phyloP scores from a whole-genome alignment of 495 filamentous ascomycete species.

The Penicillium simplicissimum region DNA sequence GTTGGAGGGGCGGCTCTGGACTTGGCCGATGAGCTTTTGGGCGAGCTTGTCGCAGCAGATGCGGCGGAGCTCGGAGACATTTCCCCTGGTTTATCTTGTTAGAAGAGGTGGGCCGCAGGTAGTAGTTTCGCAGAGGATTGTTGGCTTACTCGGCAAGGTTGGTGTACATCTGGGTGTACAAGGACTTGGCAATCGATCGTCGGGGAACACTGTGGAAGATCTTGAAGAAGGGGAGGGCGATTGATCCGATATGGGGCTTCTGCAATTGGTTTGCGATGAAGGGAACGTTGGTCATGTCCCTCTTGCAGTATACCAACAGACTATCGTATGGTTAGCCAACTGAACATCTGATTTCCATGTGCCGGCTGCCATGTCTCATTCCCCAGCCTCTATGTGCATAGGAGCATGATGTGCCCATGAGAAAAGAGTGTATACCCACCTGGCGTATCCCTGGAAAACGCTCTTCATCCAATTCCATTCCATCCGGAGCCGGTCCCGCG shows the following conservation, averaged over 20 bases:
- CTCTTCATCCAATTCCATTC: conserved; percentile 51
- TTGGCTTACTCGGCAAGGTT: conserved; percentile 63
- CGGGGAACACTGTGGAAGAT: conserved; percentile 3
- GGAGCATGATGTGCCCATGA: not conserved
- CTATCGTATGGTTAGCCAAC: conserved; percentile 38
- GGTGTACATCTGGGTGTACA: conserved; percentile 70
- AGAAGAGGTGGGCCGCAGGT: not conserved
- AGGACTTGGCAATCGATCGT: conserved; percentile 38
- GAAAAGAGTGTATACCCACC: conserved; percentile 32
- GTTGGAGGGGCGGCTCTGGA: conserved; percentile 53
- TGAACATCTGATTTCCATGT: not conserved
- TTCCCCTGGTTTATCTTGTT: conserved; percentile 44
- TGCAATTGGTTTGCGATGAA: conserved; percentile 26
- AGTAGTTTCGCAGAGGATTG: not conserved
- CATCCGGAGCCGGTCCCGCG: conserved; percentile 43
- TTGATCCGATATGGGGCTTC: not conserved
- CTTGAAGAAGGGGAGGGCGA: conserved; percentile 30
- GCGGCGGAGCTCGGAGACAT: conserved; percentile 54
- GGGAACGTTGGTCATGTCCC: conserved; percentile 26
- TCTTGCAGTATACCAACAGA: conserved; percentile 43
- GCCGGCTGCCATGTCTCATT: not conserved
- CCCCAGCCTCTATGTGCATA: not conserved
- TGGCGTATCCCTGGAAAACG: conserved; percentile 37
- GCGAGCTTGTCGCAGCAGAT: conserved; percentile 64
- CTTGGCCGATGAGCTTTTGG: conserved; percentile 53